Conservation (phyloP, 306 rosid genomes). For the Prunus mume region DNA sequence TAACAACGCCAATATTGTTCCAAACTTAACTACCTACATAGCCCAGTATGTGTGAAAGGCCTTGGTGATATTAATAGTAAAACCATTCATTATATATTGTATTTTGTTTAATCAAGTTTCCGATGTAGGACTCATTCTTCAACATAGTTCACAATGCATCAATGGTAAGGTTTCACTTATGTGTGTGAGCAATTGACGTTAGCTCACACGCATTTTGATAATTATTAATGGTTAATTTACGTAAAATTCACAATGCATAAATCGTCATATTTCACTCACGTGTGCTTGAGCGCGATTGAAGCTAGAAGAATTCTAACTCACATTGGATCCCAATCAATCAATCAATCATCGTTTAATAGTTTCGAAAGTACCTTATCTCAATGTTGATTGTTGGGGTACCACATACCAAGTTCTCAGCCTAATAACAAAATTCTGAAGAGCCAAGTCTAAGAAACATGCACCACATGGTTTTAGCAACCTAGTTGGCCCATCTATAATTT, state of each 20-base stretch:
- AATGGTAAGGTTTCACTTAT: not conserved
- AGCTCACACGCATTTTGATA: no score
- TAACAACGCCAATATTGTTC: no score
- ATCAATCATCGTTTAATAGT: not conserved
- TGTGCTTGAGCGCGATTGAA: not conserved
- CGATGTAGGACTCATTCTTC: no score
- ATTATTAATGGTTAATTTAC: no score
- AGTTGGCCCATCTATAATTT: not conserved
- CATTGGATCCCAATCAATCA: conserved; percentile 1
- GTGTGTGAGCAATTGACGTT: not conserved
- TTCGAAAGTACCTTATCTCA: not conserved
- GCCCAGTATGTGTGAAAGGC: no score
- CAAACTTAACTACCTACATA: no score
- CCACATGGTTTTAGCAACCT: not conserved
- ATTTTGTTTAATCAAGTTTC: no score
- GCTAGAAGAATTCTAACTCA: not conserved
- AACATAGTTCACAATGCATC: no score
- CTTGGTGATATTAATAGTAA: no score
- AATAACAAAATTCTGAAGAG: conserved; percentile 1
- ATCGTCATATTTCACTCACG: not conserved
- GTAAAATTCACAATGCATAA: not conserved
- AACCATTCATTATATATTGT: no score
- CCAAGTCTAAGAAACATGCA: not conserved
- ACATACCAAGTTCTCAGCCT: not conserved
- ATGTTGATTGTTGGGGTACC: conserved; percentile 7